Base-by-base conservation (phyloP, 2,329 filamentous ascomycete genomes). In the Podosphaera aphanis region DNA sequence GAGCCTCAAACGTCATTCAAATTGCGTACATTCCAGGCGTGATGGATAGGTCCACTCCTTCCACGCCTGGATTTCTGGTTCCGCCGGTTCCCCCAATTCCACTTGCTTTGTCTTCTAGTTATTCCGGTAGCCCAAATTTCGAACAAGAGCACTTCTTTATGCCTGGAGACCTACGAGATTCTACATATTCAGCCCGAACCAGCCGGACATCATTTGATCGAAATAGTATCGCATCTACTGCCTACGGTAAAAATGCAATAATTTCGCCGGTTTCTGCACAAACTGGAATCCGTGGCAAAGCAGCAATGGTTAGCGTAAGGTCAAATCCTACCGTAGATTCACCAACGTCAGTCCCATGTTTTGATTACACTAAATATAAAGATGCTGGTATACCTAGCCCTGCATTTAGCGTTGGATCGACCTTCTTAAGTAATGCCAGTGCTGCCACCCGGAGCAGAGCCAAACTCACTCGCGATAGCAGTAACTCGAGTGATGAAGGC, bases 1-100 rank as follows among this genome's bases (percentile, higher is more conserved):
- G 90, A 50, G 90, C 90, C 43, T 95, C 90, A 57, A 98, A 98
- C 66, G 88, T 98, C 60, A 98, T 98, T 56, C 90, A 95, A 64
- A 98, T 98, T 63, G 90, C 90, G 47, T 98, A 95, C 62, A 95
- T 98, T 53, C 90, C 90, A 13, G 90, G 90, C 49, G 86, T 95
- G 56, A 94, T 84, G 49, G 94, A 94, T 64, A 75, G 88, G 53
- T 85, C 86, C 11, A 77, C 79, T 6, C 81, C 83, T 4, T 78
- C 80, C n/a, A 88, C 84, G 0, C 83, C 83, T 2, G 77, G 75
- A 35, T 66, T 84, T 18, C 71, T 88, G 44, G 81, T 92, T 3
- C 85, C 86, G n/a, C 88, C 88, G 0, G 86, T 98, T 3, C 90
- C 90, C 37, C 85, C 88, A 15, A 84, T 95, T 50, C 88, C 90